Evolutionary conservation across 1,139 yeast genomes (phyloP).

Genomic region (Hansenula sp.): DNA sequence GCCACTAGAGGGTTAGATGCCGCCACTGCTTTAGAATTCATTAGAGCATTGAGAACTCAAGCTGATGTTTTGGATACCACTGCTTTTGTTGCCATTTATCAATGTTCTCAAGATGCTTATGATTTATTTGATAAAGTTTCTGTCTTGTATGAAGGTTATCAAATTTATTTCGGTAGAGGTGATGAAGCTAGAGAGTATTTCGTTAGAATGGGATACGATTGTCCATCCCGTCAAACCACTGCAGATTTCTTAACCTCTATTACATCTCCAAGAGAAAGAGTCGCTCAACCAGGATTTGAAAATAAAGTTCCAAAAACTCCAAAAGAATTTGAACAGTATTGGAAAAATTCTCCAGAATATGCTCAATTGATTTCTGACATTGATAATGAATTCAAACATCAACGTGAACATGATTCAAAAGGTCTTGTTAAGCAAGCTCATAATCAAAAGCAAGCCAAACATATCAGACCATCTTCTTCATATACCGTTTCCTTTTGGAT

Average conservation of each 20-base stretch:
- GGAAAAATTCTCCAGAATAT: slow-evolving; percentile 65
- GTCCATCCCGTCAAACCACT: slow-evolving; percentile 76
- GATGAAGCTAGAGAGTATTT: slow-evolving; percentile 57
- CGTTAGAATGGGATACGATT: slow-evolving; percentile 63
- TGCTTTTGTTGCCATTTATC: slow-evolving; percentile 76
- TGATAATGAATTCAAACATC: slow-evolving; percentile 25
- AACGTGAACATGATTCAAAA: slow-evolving; percentile 6
- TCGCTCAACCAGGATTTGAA: slow-evolving; percentile 51
- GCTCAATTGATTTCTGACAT: slow-evolving; percentile 34
- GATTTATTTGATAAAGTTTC: slow-evolving; percentile 71
- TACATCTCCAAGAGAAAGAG: slow-evolving; percentile 71
- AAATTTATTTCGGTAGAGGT: slow-evolving; percentile 68
- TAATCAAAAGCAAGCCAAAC: slow-evolving; percentile 53
- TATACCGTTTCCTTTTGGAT: slow-evolving; percentile 60
- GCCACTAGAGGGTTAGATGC: slow-evolving; percentile 75
- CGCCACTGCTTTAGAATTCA: slow-evolving; percentile 74
- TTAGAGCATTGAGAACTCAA: slow-evolving; percentile 60
- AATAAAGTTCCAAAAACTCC: slow-evolving; percentile 66
- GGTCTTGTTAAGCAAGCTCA: slow-evolving; percentile 45
- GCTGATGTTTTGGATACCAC: slow-evolving; percentile 58
- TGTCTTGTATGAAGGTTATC: slow-evolving; percentile 73
- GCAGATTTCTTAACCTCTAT: slow-evolving; percentile 80
- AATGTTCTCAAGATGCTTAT: slow-evolving; percentile 77
- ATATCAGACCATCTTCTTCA: slow-evolving; percentile 50
- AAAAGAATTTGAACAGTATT: slow-evolving; percentile 61